phyloP scores from a whole-genome alignment of 2,329 filamentous ascomycete species.

The Penicillium sp. region DNA sequence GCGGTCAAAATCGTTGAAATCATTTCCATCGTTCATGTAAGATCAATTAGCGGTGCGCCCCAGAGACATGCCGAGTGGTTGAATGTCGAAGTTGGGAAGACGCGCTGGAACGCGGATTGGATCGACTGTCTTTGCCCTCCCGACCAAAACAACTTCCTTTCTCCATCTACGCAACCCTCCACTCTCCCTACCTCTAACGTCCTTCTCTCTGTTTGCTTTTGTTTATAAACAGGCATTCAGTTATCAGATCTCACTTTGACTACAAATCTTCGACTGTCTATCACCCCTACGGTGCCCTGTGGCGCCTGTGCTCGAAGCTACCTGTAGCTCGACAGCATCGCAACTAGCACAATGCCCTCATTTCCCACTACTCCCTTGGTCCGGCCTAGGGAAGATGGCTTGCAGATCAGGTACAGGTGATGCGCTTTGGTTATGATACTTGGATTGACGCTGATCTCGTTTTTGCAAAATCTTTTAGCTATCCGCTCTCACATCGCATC shows the following conservation, averaged over 20 bases:
- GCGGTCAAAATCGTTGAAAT: slow-evolving; percentile 22
- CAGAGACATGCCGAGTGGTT: slow-evolving; percentile 15
- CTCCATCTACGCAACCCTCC: slow-evolving; percentile 16
- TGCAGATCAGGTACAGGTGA: slow-evolving; percentile 42
- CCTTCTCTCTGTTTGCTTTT: neutral
- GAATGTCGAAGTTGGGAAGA: slow-evolving; percentile 20
- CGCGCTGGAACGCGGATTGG: slow-evolving; percentile 32
- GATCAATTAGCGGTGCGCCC: slow-evolving; percentile 3
- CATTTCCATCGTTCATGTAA: slow-evolving; percentile 30
- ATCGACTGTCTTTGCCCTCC: slow-evolving; percentile 18
- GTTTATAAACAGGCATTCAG: neutral
- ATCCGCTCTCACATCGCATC: slow-evolving; percentile 59
- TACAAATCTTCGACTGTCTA: neutral
- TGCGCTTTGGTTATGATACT: neutral
- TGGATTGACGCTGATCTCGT: slow-evolving; percentile 6
- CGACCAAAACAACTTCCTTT: slow-evolving; percentile 29
- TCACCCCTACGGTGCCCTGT: slow-evolving; percentile 13
- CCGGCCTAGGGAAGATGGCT: slow-evolving; percentile 38
- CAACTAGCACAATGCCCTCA: slow-evolving; percentile 32
- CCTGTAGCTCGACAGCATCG: slow-evolving; percentile 7
- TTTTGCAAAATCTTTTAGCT: slow-evolving; percentile 43
- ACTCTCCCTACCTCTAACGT: slow-evolving; percentile 8
- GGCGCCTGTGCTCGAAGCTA: slow-evolving; percentile 19
- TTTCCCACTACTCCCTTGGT: slow-evolving; percentile 40
- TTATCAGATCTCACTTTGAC: neutral